Evolutionary conservation across 129 eudicot species (phyloP), one percentile per base, ranked within the genome.

Genomic region (Lonicera japonica): DNA sequence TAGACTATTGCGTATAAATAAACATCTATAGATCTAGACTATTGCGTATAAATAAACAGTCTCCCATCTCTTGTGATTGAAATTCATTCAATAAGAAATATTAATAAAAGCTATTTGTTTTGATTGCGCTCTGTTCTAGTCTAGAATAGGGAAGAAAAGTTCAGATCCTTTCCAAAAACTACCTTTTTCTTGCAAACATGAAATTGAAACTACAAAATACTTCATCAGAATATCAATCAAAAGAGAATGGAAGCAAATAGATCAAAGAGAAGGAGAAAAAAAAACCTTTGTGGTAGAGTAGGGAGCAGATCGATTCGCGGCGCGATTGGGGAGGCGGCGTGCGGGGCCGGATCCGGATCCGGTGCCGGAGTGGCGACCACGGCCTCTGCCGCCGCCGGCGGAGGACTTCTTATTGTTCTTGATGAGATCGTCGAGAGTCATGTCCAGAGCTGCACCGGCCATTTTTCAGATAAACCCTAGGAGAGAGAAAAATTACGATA

Each of bases 361-460:
- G n/a, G 95, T 77, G 13, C 36, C 36, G 16, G 75, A 54, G 17
- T 79, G 76, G 16, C 91, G 70, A 15, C 51, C 51, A 65, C 82
- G 75, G 36, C 36, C 36, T 29, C 36, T 29, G 36, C 36, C 6
- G 18, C 83, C 73, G 23, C 73, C 83, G 69, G 58, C 78, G 54
- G 77, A 70, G 65, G 98, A 82, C 19, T 84, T 85, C 73, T 94
- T 94, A 68, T 83, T 94, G 71, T 68, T 83, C 86, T 94, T 88
- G 64, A 94, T 94, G 36, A 94, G 78, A 72, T 88, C 99, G 51
- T 94, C 99, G 8, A 94, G 91, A 0, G 87, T 72, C 95, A 83
- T 86, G 66, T 94, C 90, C 46, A 94, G 64, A 21, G 87, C 80
- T 38, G 87, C 92, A 19, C 83, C 88, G 8, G 95, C 84, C 96